A percentile compares a stretch with the other conserved stretches of the same genome.
phyloP scores from a whole-genome alignment of 75 land plant species.

The Pinus taeda region DNA sequence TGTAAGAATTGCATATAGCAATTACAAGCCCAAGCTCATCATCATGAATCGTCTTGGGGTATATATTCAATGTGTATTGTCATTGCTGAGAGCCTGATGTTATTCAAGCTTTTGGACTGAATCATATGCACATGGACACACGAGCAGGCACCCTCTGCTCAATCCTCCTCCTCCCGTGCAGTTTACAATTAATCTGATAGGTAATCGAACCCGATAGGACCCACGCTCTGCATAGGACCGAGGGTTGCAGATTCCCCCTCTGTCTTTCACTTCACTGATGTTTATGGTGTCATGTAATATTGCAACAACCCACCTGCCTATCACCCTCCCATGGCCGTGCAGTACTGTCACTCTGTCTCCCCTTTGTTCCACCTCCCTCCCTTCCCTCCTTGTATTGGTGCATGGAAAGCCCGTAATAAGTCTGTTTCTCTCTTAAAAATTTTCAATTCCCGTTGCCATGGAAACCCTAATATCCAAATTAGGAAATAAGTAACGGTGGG shows the following conservation, averaged over 20 bases:
- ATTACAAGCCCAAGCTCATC: too few relatives aligned
- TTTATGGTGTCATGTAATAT: not conserved
- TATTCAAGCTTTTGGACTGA: too few relatives aligned
- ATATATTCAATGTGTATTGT: not conserved
- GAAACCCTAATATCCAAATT: too few relatives aligned
- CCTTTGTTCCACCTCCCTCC: constrained; percentile 8
- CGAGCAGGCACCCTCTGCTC: not conserved
- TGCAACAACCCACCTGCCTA: constrained; percentile 10
- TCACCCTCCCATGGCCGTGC: constrained; percentile 10
- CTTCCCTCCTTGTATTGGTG: not conserved
- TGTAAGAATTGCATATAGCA: not conserved
- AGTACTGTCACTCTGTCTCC: not conserved
- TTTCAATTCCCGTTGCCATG: too few relatives aligned
- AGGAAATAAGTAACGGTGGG: too few relatives aligned
- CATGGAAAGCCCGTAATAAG: too few relatives aligned
- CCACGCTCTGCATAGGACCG: constrained; percentile 1
- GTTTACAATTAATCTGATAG: not conserved
- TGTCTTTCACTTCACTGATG: not conserved
- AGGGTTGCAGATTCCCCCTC: constrained; percentile 1
- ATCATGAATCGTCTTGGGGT: too few relatives aligned
- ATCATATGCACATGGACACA: too few relatives aligned
- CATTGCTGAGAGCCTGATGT: not conserved
- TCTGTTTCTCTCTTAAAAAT: too few relatives aligned
- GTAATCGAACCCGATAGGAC: not conserved
- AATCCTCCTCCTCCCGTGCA: not conserved